These are phyloP conservation scores for Lithospermum erythrorhizon DNA, from an alignment of 257 asterid species.

Conservation along the genomic window DNA sequence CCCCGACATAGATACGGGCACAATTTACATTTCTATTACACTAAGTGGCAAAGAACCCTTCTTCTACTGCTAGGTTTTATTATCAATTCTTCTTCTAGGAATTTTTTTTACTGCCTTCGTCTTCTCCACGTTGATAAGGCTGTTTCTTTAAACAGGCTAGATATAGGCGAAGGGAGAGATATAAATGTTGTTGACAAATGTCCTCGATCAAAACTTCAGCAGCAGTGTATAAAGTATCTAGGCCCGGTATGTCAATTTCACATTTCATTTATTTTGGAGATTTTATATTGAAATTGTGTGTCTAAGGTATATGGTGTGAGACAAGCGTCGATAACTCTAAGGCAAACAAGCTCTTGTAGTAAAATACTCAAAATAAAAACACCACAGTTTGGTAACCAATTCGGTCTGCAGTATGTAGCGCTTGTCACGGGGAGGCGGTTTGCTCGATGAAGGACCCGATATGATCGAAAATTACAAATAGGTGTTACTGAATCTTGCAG, in stretches of 20 bases:
- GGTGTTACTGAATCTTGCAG: no score
- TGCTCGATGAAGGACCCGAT: no score
- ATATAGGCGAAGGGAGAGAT: conserved; percentile 90
- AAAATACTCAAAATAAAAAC: no score
- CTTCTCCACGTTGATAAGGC: conserved; percentile 8
- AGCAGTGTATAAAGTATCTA: conserved; percentile 92
- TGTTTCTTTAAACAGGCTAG: conserved; percentile 45
- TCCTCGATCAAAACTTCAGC: conserved; percentile 81
- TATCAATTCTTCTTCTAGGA: neutral
- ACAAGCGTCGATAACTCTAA: no score
- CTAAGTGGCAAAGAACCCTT: conserved; percentile 85
- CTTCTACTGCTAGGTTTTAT: conserved; percentile 68
- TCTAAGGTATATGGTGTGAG: no score
- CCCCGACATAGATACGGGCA: conserved; percentile 98
- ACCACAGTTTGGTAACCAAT: no score
- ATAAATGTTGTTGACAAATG: conserved; percentile 65
- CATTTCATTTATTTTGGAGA: conserved; percentile 1
- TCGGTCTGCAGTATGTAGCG: no score
- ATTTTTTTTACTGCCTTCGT: neutral
- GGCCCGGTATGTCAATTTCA: conserved; percentile 76
- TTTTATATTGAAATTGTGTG: no score
- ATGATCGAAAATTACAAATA: no score
- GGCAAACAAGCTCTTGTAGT: no score
- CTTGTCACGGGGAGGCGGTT: no score
- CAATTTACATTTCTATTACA: conserved; percentile 79